A percentile compares a stretch with the other conserved stretches of the same genome.
Conservation (phyloP, 1,284 basidiomycete species). For the Austroboletus niveus region DNA sequence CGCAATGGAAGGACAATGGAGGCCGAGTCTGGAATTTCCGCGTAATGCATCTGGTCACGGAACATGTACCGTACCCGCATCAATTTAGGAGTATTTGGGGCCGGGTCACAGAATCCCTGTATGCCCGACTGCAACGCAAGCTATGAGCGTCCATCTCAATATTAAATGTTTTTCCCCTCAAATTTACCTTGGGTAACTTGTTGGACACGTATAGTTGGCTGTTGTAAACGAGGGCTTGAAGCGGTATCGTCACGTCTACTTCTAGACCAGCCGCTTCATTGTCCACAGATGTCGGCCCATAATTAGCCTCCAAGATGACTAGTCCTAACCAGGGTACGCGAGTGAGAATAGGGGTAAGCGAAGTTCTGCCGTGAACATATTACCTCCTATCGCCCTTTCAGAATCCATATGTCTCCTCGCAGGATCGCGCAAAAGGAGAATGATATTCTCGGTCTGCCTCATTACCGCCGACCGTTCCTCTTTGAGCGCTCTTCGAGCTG, state of each 20-base stretch:
- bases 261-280: conserved; percentile 51
- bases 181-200: conserved; percentile 59
- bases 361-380: conserved; percentile 4
- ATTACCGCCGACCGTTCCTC: conserved; percentile 59
- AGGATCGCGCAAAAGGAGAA: conserved; percentile 42
- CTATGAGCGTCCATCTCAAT: conserved; percentile 16
- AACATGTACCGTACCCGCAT: conserved; percentile 79
- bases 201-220: conserved; percentile 81
- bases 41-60: conserved; percentile 70
- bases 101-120: conserved; percentile 76
- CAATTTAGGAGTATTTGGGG: conserved; percentile 62
- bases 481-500: conserved; percentile 47
- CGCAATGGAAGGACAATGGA: conserved; percentile 75
- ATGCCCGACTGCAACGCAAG: conserved; percentile 50
- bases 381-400: conserved; percentile 38
- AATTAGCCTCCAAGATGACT: conserved; percentile 65
- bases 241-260: conserved; percentile 75
- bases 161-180: conserved; percentile 9
- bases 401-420: conserved; percentile 45
- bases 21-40: conserved; percentile 68
- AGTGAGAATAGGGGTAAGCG: conserved; percentile 7
- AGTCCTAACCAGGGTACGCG: conserved; percentile 43
- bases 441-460: conserved; percentile 55
- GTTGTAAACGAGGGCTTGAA: conserved; percentile 81
- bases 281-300: conserved; percentile 48